phyloP scores from a whole-genome alignment of 2,329 filamentous ascomycete species.

The Alternaria gansuensis region DNA sequence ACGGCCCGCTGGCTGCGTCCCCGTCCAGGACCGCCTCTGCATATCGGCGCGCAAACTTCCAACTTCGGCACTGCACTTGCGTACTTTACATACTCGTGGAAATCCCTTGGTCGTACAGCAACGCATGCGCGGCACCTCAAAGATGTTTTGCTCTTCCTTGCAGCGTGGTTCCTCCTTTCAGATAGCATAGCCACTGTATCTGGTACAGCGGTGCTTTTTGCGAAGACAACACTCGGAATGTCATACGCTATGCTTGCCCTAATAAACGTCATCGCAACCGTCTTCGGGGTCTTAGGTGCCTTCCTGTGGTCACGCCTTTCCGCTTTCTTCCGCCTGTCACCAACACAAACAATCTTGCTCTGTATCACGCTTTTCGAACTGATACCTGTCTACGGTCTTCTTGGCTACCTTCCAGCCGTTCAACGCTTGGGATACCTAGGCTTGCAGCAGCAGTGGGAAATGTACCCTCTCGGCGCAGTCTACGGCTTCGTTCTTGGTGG shows the following conservation, averaged over 20 bases:
- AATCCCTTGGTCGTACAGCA: conserved; percentile 80
- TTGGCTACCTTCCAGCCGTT: conserved; percentile 86
- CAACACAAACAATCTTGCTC: conserved; percentile 89
- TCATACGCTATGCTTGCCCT: conserved; percentile 84
- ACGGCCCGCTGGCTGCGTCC: conserved; percentile 86
- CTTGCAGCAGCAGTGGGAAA: conserved; percentile 94
- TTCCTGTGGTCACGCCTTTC: conserved; percentile 89
- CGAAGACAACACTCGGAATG: conserved; percentile 93
- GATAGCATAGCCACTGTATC: conserved; percentile 95
- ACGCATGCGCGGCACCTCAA: conserved; percentile 75
- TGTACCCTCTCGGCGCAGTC: conserved; percentile 89
- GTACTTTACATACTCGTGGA: conserved; percentile 87
- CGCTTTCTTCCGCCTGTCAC: conserved; percentile 71
- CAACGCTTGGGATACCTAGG: conserved; percentile 78
- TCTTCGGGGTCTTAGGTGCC: conserved; percentile 83
- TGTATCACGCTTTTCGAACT: conserved; percentile 91
- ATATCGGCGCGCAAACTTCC: conserved; percentile 39
- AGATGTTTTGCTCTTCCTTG: conserved; percentile 81
- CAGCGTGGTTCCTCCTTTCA: conserved; percentile 92
- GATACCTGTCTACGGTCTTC: conserved; percentile 88
- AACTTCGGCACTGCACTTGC: conserved; percentile 65
- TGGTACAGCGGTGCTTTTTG: conserved; percentile 93
- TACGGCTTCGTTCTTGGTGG: conserved; percentile 97
- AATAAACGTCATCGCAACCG: conserved; percentile 91
- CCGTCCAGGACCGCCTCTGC: conserved; percentile 80